A percentile compares a stretch with the other conserved stretches of the same genome.
These are phyloP conservation scores for Cystobasidium pallidum DNA, from an alignment of 1,284 basidiomycete genomes.

Conservation along the genomic window DNA sequence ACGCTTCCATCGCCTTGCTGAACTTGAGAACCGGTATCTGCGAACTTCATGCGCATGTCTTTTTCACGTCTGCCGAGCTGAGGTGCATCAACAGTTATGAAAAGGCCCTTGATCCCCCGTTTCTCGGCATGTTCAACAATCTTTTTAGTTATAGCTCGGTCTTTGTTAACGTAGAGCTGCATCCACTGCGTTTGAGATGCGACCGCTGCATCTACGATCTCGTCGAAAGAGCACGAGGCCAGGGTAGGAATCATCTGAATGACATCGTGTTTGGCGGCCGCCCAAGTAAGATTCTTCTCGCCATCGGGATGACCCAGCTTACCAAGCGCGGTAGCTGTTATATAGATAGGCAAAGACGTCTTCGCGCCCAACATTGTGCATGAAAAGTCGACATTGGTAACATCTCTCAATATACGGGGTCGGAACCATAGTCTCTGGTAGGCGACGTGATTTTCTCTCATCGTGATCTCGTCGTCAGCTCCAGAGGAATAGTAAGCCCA, in stretches of 20 bases:
- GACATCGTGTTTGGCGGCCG: slow-evolving; percentile 74
- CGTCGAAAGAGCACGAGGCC: slow-evolving; percentile 85
- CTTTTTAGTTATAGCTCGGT: slow-evolving; percentile 76
- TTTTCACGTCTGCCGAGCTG: slow-evolving; percentile 84
- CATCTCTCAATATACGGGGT: slow-evolving; percentile 81
- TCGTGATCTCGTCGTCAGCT: slow-evolving; percentile 73
- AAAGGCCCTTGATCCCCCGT: slow-evolving; percentile 71
- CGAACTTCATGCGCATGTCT: slow-evolving; percentile 97
- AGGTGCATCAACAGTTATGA: slow-evolving; percentile 80
- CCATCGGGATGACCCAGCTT: slow-evolving; percentile 69
- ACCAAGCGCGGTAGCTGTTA: slow-evolving; percentile 66
- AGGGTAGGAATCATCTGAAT: slow-evolving; percentile 94
- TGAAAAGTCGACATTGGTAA: slow-evolving; percentile 73
- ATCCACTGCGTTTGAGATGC: slow-evolving; percentile 74
- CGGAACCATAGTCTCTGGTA: slow-evolving; percentile 90
- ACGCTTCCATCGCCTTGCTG: slow-evolving; percentile 63
- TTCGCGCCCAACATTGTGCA: slow-evolving; percentile 56
- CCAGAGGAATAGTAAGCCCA: slow-evolving; percentile 79
- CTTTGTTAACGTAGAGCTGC: slow-evolving; percentile 58
- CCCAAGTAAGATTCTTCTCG: slow-evolving; percentile 74
- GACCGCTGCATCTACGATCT: slow-evolving; percentile 76
- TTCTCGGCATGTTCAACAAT: slow-evolving; percentile 70
- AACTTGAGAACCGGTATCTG: slow-evolving; percentile 63
- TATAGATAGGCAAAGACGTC: slow-evolving; percentile 79
- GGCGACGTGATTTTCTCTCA: slow-evolving; percentile 81